phyloP scores from a whole-genome alignment of 2,329 filamentous ascomycete species.

The Pezizomycotina sp. region DNA sequence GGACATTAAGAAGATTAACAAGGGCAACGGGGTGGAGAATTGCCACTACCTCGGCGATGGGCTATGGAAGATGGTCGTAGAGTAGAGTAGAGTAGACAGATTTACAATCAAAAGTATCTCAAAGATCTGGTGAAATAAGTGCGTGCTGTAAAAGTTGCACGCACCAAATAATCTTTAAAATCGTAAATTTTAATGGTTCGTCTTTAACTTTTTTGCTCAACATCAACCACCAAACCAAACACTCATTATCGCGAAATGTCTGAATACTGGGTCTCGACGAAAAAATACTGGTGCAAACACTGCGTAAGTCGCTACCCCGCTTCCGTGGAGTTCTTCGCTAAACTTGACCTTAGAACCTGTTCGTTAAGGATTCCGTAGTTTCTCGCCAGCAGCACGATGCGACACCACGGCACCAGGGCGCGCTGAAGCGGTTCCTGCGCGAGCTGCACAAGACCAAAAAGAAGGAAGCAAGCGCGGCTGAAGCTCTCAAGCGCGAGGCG shows the following conservation, averaged over 20 bases:
- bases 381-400: slow-evolving; percentile 80
- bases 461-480: slow-evolving; percentile 61
- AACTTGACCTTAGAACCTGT: slow-evolving; percentile 37
- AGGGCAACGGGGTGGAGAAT: slow-evolving; percentile 84
- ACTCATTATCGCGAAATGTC: slow-evolving; percentile 47
- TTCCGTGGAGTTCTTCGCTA: too few species aligned
- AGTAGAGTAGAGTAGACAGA: too few species aligned
- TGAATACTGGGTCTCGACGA: slow-evolving; percentile 97
- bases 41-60: slow-evolving; percentile 91
- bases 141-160: slow-evolving; percentile 23
- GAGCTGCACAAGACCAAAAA: slow-evolving; percentile 77
- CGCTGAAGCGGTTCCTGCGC: slow-evolving; percentile 74
- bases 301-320: slow-evolving; percentile 39
- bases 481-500: slow-evolving; percentile 67
- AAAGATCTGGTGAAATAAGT: slow-evolving; percentile 7
- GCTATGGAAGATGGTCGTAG: slow-evolving; percentile 58
- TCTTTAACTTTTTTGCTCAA: slow-evolving; percentile 14
- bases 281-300: slow-evolving; percentile 97
- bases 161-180: too few species aligned
- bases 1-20: slow-evolving; percentile 86
- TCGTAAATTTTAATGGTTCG: too few species aligned
- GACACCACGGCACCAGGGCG: slow-evolving; percentile 67
- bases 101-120: too few species aligned
- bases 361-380: slow-evolving; percentile 80
- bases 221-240: neutral